Evolutionary conservation across 2,329 filamentous ascomycete species (phyloP), one percentile per base, ranked within the genome.

Genomic region (Colletotrichum euphorbiae): DNA sequence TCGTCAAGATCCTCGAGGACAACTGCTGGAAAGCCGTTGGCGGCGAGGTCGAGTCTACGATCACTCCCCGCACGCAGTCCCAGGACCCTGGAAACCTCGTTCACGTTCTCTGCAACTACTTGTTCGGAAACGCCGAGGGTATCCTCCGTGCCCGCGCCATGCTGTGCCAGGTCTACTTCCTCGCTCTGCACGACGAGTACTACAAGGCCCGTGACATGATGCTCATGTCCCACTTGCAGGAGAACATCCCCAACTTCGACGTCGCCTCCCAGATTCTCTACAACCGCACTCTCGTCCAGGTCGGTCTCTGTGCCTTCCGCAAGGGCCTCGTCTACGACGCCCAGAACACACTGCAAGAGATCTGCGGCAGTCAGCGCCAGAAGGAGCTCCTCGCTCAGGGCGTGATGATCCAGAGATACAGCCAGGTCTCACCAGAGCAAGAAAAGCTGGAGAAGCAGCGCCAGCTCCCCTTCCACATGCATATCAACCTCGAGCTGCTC

Each of bases 401-500:
- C 80, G 93, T 99, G 71, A 97, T 98, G 86, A 96, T 99, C 80
- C 96, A 99, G 84, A 90, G 96, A 74, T 99, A 94, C 84, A 95
- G 89, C 75, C 94, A 97, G 77, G 96, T 99, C 70, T 96, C 94
- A 40, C 96, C 96, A 17, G 96, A 99, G 82, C 96, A 99, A 82
- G 96, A 99, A 84, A 93, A 95, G 73, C 88, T 98, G 43, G 96
- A 99, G 85, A 93, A 96, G 79, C 95, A 98, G 83, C 91, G 96
- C 75, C 96, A 99, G 83, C 88, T 99, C 73, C 96, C 96, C 42
- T 99, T 99, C 90, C 96, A 99, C 85, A 98, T 99, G 94, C 96
- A 99, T 87, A 99, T 99, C 86, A 99, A 99, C 86, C 88, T 99
- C 59, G 96, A 99, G 81, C 89, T 99, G 62, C 89, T 99, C 43